Base-by-base conservation (phyloP, 768 basidiomycete species). In the Clathrus columnatus region DNA sequence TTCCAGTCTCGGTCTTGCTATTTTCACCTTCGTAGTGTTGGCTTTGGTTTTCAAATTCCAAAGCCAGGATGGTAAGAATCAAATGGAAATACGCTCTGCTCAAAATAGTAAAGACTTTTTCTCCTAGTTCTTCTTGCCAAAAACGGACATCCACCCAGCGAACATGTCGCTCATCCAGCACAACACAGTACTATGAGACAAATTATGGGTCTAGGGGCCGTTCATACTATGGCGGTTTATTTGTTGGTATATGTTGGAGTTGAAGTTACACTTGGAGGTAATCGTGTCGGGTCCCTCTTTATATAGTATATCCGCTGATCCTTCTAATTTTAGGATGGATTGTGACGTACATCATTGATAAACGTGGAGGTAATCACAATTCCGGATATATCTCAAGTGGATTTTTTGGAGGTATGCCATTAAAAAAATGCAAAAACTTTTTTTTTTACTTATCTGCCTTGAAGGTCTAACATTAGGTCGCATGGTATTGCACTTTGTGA, bases 241-340 rank as follows among this genome's bases (percentile, higher is more conserved):
- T 74, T 78, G 51, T 70, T 85, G 8, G 75, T 85, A 0, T 86
- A 86, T 61, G 82, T 86, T 21, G 85, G 85, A 8, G 76, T 83
- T 1, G 85, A 86, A 61, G 83, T 85, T 18, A 73, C 73, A 0
- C 61, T 76, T 20, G 75, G 75, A 46, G 73, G 77, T 74, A 57
- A n/a, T 52, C 48, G 6, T 2, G 5, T 36, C 4, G 11, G 20
- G 21, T 4, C 10, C 8, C 4, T 4, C 2, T 52, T 30, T 28
- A 47, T 54, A 30, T 32, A 7, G 2, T 11, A 27, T 48, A n/a
- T n/a, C n/a, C 29, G 18, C 23, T 43, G 18, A 44, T 17, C 23
- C 20, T 5, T 17, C n/a, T 29, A n/a, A 18, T 28, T 8, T 29
- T 45, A 77, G 78, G 78, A 0, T 81, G 80, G 79, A 78, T 75